These are phyloP conservation scores for Russula abietina DNA, from an alignment of 768 basidiomycete genomes.

Conservation along the genomic window DNA sequence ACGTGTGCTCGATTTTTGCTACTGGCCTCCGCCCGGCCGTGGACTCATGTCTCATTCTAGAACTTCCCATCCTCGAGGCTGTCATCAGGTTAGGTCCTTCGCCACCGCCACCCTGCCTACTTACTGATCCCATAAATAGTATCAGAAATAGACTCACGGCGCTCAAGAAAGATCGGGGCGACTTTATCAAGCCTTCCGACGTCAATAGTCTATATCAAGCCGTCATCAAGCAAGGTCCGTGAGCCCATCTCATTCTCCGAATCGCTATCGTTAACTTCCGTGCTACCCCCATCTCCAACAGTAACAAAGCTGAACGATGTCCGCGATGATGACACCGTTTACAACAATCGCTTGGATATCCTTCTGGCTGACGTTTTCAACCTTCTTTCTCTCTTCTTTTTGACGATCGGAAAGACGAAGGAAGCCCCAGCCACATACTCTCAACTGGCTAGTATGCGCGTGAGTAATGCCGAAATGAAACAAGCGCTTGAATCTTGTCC, in stretches of 20 bases:
- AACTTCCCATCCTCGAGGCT: slow-evolving; percentile 89
- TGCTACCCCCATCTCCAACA: slow-evolving; percentile 27
- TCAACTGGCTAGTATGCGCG: slow-evolving; percentile 93
- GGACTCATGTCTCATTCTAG: slow-evolving; percentile 38
- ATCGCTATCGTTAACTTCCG: background rate
- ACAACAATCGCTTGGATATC: slow-evolving; percentile 90
- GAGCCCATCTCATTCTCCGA: background rate
- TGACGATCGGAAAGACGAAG: slow-evolving; percentile 93
- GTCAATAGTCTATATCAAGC: slow-evolving; percentile 89
- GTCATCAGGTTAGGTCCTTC: slow-evolving; percentile 67
- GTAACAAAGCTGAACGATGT: slow-evolving; percentile 91
- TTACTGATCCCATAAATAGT: slow-evolving; percentile 36
- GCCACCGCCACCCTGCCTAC: slow-evolving; percentile 7
- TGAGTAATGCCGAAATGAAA: slow-evolving; percentile 41
- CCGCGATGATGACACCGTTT: slow-evolving; percentile 65
- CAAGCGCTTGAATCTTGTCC: slow-evolving; percentile 1
- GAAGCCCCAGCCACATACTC: slow-evolving; percentile 95
- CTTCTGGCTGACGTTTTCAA: slow-evolving; percentile 94
- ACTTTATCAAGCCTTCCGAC: slow-evolving; percentile 89
- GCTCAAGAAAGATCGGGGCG: slow-evolving; percentile 87
- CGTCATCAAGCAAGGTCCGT: slow-evolving; percentile 86
- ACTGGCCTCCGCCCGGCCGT: slow-evolving; percentile 24
- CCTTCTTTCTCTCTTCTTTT: slow-evolving; percentile 92
- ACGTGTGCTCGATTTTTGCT: slow-evolving; percentile 27
- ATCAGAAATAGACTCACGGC: slow-evolving; percentile 93